Conservation (phyloP, 768 basidiomycete genomes). For the Flagelloscypha sp. region DNA sequence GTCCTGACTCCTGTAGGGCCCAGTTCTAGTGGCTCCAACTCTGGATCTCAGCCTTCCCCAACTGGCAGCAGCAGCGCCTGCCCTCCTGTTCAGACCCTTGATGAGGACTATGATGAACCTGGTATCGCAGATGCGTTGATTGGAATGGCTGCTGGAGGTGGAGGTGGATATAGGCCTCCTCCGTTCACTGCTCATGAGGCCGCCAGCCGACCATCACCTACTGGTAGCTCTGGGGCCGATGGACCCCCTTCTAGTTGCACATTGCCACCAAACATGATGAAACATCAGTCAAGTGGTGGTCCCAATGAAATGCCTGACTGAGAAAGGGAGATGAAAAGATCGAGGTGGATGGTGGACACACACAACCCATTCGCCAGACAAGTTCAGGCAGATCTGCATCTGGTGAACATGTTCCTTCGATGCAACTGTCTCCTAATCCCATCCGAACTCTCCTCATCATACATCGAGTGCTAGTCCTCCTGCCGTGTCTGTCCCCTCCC, state of each 20-base stretch:
- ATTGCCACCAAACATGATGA: conserved; percentile 30
- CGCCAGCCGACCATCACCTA: conserved; percentile 18
- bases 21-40: conserved; percentile 35
- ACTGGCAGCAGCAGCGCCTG: conserved; percentile 28
- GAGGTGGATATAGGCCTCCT: no score
- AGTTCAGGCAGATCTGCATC: no score
- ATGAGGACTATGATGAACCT: conserved; percentile 62
- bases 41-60: conserved; percentile 32
- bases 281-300: conserved; percentile 40
- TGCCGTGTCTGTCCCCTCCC: conserved; percentile 32
- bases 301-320: conserved; percentile 25
- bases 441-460: conserved; percentile 31
- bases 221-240: conserved; percentile 22
- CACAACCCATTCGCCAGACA: no score
- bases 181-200: conserved; percentile 10
- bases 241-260: conserved; percentile 21
- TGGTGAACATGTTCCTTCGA: conserved; percentile 24
- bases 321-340: conserved; percentile 37
- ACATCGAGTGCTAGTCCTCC: no score
- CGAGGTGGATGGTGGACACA: no score
- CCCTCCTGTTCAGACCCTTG: conserved; percentile 42
- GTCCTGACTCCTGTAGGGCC: conserved; percentile 33
- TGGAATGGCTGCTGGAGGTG: conserved; percentile 29
- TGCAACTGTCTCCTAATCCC: conserved; percentile 34
- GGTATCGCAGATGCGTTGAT: conserved; percentile 59